Percentiles rank a stretch among this genome's conserved stretches.
Conservation (phyloP, 2,329 filamentous ascomycete species). For the Xenoacremonium recifei region DNA sequence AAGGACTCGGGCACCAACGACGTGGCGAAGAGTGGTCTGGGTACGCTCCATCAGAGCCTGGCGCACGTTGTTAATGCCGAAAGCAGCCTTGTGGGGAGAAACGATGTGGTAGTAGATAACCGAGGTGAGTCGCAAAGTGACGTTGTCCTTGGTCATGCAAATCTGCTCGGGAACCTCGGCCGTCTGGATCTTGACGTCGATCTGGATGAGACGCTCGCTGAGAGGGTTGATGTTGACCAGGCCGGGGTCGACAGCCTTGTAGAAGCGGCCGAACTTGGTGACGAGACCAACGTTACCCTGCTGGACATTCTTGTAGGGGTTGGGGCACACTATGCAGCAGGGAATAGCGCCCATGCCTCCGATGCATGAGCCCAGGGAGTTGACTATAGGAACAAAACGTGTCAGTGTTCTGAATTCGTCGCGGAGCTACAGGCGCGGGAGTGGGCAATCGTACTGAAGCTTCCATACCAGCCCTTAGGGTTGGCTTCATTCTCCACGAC, state of each 20-base stretch:
- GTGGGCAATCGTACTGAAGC: constrained; percentile 62
- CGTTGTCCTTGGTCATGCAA: constrained; percentile 99
- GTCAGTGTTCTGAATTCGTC: constrained; percentile 4
- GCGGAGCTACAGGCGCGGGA: neutral
- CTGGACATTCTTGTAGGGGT: constrained; percentile 88
- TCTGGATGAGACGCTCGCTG: constrained; percentile 82
- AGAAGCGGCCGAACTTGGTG: constrained; percentile 93
- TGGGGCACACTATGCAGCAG: constrained; percentile 88
- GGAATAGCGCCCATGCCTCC: constrained; percentile 84
- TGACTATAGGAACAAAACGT: constrained; percentile 52
- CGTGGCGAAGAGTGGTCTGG: constrained; percentile 94
- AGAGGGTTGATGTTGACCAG: constrained; percentile 97
- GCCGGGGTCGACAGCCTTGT: constrained; percentile 93
- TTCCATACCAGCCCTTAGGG: constrained; percentile 84
- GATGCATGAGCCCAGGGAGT: constrained; percentile 69
- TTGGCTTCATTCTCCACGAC: constrained; percentile 63
- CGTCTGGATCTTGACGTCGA: constrained; percentile 99
- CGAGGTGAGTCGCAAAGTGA: constrained; percentile 87
- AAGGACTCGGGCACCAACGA: constrained; percentile 90
- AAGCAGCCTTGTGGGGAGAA: constrained; percentile 93
- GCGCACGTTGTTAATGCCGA: constrained; percentile 91
- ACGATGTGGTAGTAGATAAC: constrained; percentile 99
- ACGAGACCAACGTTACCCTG: constrained; percentile 95
- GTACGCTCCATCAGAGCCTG: constrained; percentile 97
- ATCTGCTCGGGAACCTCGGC: constrained; percentile 94